Conservation (phyloP, 2,329 filamentous ascomycete genomes). For the Fusarium annulatum region DNA sequence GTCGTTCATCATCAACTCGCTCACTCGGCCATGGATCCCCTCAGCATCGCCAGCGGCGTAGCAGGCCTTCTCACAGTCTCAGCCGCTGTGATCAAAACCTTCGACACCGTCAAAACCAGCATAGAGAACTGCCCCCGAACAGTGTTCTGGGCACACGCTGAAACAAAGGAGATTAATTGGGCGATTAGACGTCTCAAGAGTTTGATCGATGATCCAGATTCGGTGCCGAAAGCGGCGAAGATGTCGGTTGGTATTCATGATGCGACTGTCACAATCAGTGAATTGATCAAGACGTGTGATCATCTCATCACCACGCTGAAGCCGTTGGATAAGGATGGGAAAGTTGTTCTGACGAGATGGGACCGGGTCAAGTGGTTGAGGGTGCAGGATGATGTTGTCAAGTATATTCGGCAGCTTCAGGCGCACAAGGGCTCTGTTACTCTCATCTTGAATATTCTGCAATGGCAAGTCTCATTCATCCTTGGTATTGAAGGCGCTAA, state of each 20-base stretch:
- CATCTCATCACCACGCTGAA: not conserved
- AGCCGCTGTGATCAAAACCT: conserved; percentile 10
- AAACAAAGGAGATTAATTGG: conserved; percentile 20
- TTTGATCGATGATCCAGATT: conserved; percentile 20
- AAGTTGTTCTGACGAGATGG: not conserved
- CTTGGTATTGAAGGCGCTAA: not conserved
- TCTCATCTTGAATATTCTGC: conserved; percentile 19
- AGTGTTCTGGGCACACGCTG: conserved; percentile 15
- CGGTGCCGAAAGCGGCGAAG: conserved; percentile 6
- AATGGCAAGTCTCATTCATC: not conserved
- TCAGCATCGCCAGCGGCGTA: conserved; percentile 19
- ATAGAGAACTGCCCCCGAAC: conserved; percentile 13
- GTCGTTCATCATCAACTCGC: not conserved
- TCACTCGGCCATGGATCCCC: conserved; percentile 1
- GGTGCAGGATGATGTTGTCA: conserved; percentile 24
- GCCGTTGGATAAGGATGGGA: not conserved
- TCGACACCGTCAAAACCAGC: conserved; percentile 4
- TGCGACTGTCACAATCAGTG: conserved; percentile 20
- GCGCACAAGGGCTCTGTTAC: conserved; percentile 20
- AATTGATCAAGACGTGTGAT: conserved; percentile 19
- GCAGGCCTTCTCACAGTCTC: conserved; percentile 17
- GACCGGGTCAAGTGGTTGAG: conserved; percentile 16
- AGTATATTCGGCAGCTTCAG: conserved; percentile 20
- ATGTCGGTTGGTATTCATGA: conserved; percentile 23
- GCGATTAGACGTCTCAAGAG: conserved; percentile 11